Conservation (phyloP, 306 rosid genomes). For the Ormosia emarginata region DNA sequence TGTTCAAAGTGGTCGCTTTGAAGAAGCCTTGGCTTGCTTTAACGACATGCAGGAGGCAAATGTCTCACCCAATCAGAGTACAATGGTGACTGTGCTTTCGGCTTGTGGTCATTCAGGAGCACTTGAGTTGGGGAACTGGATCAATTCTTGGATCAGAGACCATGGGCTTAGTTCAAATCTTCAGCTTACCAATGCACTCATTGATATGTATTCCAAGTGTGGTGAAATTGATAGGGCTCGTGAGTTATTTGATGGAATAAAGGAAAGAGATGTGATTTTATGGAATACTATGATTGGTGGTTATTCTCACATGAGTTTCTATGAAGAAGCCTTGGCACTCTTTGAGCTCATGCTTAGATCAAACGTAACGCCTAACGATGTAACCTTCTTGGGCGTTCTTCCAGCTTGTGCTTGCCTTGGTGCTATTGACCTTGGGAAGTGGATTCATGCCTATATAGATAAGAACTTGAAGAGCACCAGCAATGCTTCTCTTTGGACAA, state of each 20-base stretch:
- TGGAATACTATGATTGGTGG: conserved; percentile 92
- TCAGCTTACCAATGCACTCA: conserved; percentile 56
- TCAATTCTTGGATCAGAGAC: conserved; percentile 56
- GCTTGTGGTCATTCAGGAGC: conserved; percentile 63
- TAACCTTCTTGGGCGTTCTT: conserved; percentile 74
- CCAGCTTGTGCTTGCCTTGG: conserved; percentile 80
- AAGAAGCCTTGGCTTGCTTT: conserved; percentile 60
- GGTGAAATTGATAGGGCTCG: conserved; percentile 58
- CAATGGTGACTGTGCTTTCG: conserved; percentile 59
- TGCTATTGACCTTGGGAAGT: conserved; percentile 82
- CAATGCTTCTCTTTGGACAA: conserved; percentile 61
- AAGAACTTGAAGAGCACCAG: conserved; percentile 34
- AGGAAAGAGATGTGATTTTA: conserved; percentile 62
- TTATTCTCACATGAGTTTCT: conserved; percentile 41
- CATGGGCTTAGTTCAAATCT: conserved; percentile 45
- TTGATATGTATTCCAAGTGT: conserved; percentile 80
- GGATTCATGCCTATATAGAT: conserved; percentile 81
- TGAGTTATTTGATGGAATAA: conserved; percentile 61
- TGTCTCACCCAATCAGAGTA: conserved; percentile 52
- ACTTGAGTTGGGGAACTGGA: conserved; percentile 58
- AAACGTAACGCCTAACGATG: conserved; percentile 62
- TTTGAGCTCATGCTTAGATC: conserved; percentile 64
- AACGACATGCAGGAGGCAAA: conserved; percentile 47
- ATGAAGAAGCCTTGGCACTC: conserved; percentile 60
- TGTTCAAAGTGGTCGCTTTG: conserved; percentile 47